A percentile compares a stretch with the other conserved stretches of the same genome.
phyloP scores from a whole-genome alignment of 2,329 filamentous ascomycete species.

The Epicoccum sorghinum region DNA sequence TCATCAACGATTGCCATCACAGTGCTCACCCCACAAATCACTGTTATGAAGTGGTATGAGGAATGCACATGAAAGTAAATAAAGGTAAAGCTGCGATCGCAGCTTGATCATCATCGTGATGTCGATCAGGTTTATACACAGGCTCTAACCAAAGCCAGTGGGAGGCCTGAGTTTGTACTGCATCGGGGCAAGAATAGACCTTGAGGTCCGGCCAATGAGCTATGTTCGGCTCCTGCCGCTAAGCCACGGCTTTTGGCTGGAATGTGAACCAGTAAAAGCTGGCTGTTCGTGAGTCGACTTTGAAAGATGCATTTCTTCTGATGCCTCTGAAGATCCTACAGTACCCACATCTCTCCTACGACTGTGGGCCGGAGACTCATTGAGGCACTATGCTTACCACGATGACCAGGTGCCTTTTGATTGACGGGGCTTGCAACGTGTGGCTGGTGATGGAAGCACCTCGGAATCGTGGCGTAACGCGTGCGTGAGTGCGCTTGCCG shows the following conservation, averaged over 20 bases:
- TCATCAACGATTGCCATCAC: background rate
- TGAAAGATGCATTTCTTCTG: background rate
- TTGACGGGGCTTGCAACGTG: background rate
- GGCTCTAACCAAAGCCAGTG: constrained; percentile 1
- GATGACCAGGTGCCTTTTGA: background rate
- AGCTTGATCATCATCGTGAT: background rate
- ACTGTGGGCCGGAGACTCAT: no score
- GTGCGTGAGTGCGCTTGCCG: background rate
- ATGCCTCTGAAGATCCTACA: background rate
- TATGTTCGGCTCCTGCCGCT: constrained; percentile 10
- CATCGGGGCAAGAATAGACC: constrained; percentile 11
- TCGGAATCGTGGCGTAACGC: background rate
- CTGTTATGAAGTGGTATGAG: no score
- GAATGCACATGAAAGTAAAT: no score
- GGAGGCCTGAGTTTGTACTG: constrained; percentile 10
- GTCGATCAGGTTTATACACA: background rate
- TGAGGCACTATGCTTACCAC: background rate
- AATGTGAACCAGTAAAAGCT: background rate
- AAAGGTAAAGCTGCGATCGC: background rate
- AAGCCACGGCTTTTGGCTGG: constrained; percentile 1
- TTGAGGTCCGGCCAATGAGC: background rate
- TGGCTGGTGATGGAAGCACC: constrained; percentile 10
- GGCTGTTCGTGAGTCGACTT: background rate
- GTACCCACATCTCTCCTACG: no score
- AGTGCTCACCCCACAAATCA: background rate